Evolutionary conservation across 768 basidiomycete species (phyloP).

Genomic region (Auricularia auricula-judae): DNA sequence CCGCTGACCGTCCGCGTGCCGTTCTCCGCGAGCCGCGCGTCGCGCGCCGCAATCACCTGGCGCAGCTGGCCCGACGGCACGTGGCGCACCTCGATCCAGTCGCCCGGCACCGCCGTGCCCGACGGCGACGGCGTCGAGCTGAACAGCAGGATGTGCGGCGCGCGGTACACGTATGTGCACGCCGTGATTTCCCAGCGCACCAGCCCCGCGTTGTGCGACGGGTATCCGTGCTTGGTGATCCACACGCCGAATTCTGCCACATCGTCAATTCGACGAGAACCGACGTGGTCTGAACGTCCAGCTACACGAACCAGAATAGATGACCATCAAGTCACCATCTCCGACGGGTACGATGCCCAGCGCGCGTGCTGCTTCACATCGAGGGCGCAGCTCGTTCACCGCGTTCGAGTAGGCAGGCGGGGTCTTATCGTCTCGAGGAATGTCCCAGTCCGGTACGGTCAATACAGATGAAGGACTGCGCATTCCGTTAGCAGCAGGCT

Average conservation of each 20-base stretch:
- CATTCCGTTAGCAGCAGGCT: not conserved
- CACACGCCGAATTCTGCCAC: conserved; percentile 61
- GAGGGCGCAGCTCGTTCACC: conserved; percentile 43
- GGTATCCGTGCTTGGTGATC: conserved; percentile 57
- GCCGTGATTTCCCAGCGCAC: conserved; percentile 74
- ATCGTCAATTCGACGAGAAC: not conserved
- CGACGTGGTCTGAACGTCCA: not conserved
- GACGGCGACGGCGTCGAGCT: conserved; percentile 21
- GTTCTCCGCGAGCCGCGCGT: conserved; percentile 54
- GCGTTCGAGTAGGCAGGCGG: conserved; percentile 52
- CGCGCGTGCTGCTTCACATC: conserved; percentile 45
- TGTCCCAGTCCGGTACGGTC: conserved; percentile 31
- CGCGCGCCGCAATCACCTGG: conserved; percentile 71
- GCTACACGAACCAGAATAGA: conserved; percentile 56
- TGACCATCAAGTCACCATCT: conserved; percentile 47
- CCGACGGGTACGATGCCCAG: conserved; percentile 55
- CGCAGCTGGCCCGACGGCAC: conserved; percentile 53
- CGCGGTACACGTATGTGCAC: conserved; percentile 47
- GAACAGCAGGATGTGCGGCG: conserved; percentile 58
- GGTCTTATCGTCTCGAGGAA: conserved; percentile 18
- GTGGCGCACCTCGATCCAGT: conserved; percentile 68
- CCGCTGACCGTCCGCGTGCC: conserved; percentile 29
- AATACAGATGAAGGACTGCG: not conserved
- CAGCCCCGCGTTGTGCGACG: conserved; percentile 47
- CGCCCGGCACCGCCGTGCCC: conserved; percentile 7